Percentiles rank a stretch among this genome's conserved stretches.
Conservation (phyloP, 495 filamentous ascomycete species). For the Aspergillus conjunctus region DNA sequence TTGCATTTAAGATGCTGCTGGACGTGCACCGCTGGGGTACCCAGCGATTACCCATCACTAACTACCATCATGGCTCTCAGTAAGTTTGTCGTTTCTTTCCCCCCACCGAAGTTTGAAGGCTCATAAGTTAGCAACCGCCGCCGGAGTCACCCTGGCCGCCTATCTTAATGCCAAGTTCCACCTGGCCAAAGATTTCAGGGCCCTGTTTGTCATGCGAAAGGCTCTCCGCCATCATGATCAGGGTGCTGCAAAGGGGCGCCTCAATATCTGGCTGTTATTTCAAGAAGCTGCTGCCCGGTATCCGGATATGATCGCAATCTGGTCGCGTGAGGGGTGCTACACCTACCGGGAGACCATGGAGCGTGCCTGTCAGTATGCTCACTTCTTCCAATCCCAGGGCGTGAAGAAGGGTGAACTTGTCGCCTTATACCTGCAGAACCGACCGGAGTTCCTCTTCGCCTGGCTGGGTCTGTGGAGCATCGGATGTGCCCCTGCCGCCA, state of each 20-base stretch:
- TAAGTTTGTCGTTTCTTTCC: background rate
- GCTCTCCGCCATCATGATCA: constrained; percentile 41
- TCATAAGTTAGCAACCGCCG: constrained; percentile 42
- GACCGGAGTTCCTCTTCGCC: constrained; percentile 65
- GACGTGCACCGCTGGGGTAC: background rate
- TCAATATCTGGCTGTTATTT: constrained; percentile 68
- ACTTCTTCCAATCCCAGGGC: constrained; percentile 62
- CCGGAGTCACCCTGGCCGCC: constrained; percentile 47
- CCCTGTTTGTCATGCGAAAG: constrained; percentile 33
- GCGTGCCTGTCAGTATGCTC: constrained; percentile 61
- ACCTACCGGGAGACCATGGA: constrained; percentile 62
- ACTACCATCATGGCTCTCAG: constrained; percentile 4
- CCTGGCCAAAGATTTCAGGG: constrained; percentile 59
- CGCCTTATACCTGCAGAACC: constrained; percentile 69
- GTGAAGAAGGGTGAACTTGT: constrained; percentile 68
- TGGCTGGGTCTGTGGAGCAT: constrained; percentile 65
- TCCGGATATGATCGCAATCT: constrained; percentile 59
- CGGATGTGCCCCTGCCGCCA: constrained; percentile 67
- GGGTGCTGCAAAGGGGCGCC: constrained; percentile 47
- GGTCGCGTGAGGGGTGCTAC: constrained; percentile 65
- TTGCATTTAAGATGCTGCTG: background rate
- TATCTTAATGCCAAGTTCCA: constrained; percentile 75
- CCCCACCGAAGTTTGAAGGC: background rate
- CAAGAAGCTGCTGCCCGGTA: constrained; percentile 52
- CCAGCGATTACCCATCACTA: background rate